Base-by-base conservation (phyloP, 345 rosid species). In the Brassica napus region DNA sequence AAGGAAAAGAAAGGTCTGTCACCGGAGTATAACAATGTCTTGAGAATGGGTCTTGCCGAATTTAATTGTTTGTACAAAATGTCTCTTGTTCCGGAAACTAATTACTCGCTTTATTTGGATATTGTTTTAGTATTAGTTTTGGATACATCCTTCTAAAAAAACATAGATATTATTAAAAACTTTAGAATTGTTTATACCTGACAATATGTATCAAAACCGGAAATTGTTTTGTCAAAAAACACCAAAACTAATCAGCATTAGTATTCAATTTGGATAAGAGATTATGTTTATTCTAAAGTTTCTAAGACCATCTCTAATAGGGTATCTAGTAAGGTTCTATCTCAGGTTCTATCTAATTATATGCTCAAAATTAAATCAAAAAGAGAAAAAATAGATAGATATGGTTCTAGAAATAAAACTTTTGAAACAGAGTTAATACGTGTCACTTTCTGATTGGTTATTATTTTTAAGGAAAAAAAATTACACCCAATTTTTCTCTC, bases 51-150 rank as follows among this genome's bases (percentile, higher is more conserved):
- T 16, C 97, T 95, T 71, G 91, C 58, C 0, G 99, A 91, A 80
- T 95, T 97, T 5, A 86, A 92, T 95, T 77, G 90, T 84, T 68
- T 95, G 90, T 70, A 95, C 98, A 28, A 86, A 82, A 91, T 93
- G 97, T 89, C 99, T 81, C 97, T 90, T 64, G 92, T 95, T 32
- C 99, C 94, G 1, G 97, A 95, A 77, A 87, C 96, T 1, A 98
- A 91, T 85, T 93, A 91, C 80, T 78, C 91, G 35, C 97, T 97
- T 63, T 93, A 42, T 69, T 49, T 12, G 49, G 61, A 24, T 69
- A 74, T 47, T 8, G 32, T 5, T 28, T 26, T 39, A 2, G 66
- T 28, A 12, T 14, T 34, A 28, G 31, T 21, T 72, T 55, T 70
- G 66, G 37, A 59, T 10, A 23, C 63, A 59, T 59, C 28, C 31